Evolutionary conservation across 2,329 filamentous ascomycete species (phyloP).

Genomic region (Aspergillus fructus): DNA sequence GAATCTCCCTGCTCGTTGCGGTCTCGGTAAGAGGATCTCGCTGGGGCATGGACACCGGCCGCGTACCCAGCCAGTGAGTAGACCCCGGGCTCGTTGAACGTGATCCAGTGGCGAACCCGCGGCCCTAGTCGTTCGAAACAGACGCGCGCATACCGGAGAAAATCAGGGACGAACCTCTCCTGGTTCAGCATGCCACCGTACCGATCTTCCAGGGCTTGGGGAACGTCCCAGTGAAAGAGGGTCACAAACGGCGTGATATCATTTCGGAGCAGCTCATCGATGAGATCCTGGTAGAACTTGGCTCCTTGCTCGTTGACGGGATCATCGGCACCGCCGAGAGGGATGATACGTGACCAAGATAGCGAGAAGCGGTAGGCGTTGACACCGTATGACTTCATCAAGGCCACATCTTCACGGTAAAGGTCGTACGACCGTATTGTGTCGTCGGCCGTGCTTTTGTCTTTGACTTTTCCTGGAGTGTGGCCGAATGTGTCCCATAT

Average conservation of each 20-base stretch:
- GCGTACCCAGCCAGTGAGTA: slow-evolving; percentile 74
- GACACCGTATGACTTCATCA: slow-evolving; percentile 70
- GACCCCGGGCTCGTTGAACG: slow-evolving; percentile 82
- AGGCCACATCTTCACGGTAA: slow-evolving; percentile 68
- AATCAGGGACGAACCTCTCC: slow-evolving; percentile 73
- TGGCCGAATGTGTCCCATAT: slow-evolving; percentile 83
- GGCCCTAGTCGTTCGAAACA: slow-evolving; percentile 69
- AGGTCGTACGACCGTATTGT: slow-evolving; percentile 81
- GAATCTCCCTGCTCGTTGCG: slow-evolving; percentile 71
- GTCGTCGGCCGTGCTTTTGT: slow-evolving; percentile 67
- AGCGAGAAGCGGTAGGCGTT: slow-evolving; percentile 78
- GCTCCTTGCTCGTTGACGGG: slow-evolving; percentile 75
- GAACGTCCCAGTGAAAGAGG: slow-evolving; percentile 80
- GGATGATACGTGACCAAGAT: slow-evolving; percentile 73
- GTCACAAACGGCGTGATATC: slow-evolving; percentile 76
- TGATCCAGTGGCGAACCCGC: slow-evolving; percentile 80
- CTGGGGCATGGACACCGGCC: slow-evolving; percentile 72
- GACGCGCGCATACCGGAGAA: slow-evolving; percentile 71
- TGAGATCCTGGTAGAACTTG: slow-evolving; percentile 71
- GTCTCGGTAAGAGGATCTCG: slow-evolving; percentile 68
- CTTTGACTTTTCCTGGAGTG: slow-evolving; percentile 73
- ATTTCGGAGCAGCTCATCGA: slow-evolving; percentile 70
- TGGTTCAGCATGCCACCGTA: slow-evolving; percentile 77
- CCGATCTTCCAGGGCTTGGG: slow-evolving; percentile 69
- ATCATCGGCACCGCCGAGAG: slow-evolving; percentile 72